These are phyloP conservation scores for Phytopythium aichiense DNA, from an alignment of 352 stramenopile species.

Conservation along the genomic window DNA sequence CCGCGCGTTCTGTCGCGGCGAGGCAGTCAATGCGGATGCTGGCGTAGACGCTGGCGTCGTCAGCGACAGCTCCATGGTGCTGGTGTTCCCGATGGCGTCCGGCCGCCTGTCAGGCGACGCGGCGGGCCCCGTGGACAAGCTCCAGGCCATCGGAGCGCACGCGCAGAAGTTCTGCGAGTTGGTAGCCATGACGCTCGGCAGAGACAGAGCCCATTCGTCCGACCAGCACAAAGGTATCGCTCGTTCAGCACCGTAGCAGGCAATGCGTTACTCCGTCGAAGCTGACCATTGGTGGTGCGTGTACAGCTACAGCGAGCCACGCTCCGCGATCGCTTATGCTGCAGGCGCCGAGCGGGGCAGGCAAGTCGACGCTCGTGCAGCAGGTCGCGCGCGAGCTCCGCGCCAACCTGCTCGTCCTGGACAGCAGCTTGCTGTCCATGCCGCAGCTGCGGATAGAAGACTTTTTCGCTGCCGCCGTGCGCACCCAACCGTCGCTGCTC, in stretches of 20 bases:
- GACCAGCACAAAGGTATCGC: background rate
- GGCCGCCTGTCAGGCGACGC: background rate
- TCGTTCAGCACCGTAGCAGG: too few relatives aligned
- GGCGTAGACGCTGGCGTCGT: constrained; percentile 38
- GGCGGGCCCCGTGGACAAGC: background rate
- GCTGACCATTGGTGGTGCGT: background rate
- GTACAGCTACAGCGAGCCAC: background rate
- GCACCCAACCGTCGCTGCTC: constrained; percentile 67
- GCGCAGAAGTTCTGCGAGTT: constrained; percentile 33
- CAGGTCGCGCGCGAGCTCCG: constrained; percentile 40
- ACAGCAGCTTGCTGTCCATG: constrained; percentile 51
- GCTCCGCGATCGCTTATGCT: constrained; percentile 48
- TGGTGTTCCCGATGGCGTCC: constrained; percentile 44
- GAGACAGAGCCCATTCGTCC: background rate
- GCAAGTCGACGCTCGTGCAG: constrained; percentile 67
- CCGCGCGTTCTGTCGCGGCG: constrained; percentile 36
- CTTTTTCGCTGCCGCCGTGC: constrained; percentile 63
- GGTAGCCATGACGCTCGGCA: constrained; percentile 29
- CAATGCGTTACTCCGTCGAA: background rate
- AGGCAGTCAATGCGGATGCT: background rate
- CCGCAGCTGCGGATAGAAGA: constrained; percentile 51
- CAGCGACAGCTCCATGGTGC: constrained; percentile 53
- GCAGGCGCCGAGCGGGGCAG: constrained; percentile 57
- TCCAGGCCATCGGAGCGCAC: constrained; percentile 38
- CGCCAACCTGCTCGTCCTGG: constrained; percentile 61